A percentile compares a stretch with the other conserved stretches of the same genome.
phyloP scores from a whole-genome alignment of 2,329 filamentous ascomycete species.

The Cladorrhinum sp. region DNA sequence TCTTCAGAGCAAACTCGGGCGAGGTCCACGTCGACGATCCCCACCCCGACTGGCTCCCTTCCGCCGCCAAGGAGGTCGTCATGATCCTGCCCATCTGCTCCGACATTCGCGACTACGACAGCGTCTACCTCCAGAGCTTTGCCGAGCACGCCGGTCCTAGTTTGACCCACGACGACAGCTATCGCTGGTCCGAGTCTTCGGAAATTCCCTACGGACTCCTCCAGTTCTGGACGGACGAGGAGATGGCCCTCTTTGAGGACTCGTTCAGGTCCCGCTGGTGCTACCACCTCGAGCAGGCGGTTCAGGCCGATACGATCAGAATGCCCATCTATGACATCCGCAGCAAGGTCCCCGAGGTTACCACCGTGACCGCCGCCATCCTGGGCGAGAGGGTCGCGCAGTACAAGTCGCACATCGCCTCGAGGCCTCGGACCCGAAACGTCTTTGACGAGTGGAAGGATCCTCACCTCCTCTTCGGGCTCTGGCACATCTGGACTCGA shows the following conservation, averaged over 20 bases:
- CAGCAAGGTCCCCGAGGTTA: too few species aligned
- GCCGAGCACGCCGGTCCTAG: too few species aligned
- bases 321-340: background rate
- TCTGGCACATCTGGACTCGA: background rate
- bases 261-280: background rate
- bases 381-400: background rate
- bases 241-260: background rate
- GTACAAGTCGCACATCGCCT: background rate
- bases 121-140: background rate
- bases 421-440: background rate
- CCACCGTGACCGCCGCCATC: too few species aligned
- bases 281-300: background rate
- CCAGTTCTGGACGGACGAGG: conserved; percentile 2
- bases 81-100: background rate
- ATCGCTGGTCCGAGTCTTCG: background rate
- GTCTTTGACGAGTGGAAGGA: background rate
- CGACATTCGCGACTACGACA: background rate
- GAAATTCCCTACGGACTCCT: conserved; percentile 2
- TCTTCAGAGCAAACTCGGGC: too few species aligned
- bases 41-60: background rate
- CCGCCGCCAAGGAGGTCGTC: background rate
- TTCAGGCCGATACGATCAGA: background rate
- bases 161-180: background rate
- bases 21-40: background rate
- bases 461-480: background rate